Evolutionary conservation across 331 rosid species (phyloP), one percentile per base, ranked within the genome.

Genomic region (Ulmus americana): DNA sequence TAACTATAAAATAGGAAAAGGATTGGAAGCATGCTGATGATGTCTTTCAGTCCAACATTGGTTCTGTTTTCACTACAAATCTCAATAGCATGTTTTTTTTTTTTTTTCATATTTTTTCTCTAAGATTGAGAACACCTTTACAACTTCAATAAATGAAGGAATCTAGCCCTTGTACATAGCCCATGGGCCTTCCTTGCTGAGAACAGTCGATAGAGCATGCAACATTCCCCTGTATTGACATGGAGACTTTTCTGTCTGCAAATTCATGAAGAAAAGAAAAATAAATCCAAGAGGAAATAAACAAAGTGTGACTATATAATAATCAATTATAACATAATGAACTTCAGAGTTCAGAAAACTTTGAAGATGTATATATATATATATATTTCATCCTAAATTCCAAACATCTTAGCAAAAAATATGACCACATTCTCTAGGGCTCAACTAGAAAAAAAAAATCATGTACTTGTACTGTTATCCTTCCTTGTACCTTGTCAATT

Each of bases 71-170:
- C 35, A 28, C 35, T 2, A 28, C 35, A 28, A 28, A 28, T 28
- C 35, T 28, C 35, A 28, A n/a, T 6, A 58, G 63, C 35, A 16
- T 60, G 46, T 10, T n/a, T 45, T 48, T 45, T 46, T 49, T 13
- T 52, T 41, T 65, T 2, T 20, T 20, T 20, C 22, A 20, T 20
- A 20, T 20, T 20, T 1, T 35, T 12, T 5, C 63, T 52, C 10
- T 3, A 8, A 10, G 3, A 20, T 54, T 64, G 20, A 65, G 7
- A 35, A 45, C 50, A 55, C 1, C 11, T 7, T 87, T 75, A 94
- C 99, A 62, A 94, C 99, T 82, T 97, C 99, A 76, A 94, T 94
- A 8, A 94, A 97, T 43, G 99, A 94, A 74, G 99, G 99, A 79
- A 94, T 90, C 99, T 97, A 94, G 6, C 99, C 99, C 88, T 82